Evolutionary conservation across 345 rosid genomes (phyloP).

Genomic region (Capsella bursapastoris): DNA sequence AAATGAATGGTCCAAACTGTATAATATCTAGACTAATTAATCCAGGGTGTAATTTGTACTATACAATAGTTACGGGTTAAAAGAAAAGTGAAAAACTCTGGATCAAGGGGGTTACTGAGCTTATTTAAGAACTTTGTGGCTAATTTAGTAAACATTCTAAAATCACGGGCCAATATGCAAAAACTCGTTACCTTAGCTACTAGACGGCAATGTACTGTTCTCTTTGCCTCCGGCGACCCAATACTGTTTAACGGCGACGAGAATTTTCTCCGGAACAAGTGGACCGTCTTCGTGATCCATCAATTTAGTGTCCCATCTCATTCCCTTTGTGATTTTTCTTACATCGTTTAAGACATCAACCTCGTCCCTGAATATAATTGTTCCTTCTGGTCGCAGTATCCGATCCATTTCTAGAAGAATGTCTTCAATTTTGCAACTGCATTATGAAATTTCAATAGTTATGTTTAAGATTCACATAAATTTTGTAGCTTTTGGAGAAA

Average conservation of each 20-base stretch:
- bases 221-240: conserved; percentile 54
- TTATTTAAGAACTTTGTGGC: not conserved
- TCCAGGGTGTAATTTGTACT: not conserved
- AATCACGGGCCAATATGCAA: not conserved
- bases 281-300: conserved; percentile 80
- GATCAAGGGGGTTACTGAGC: not conserved
- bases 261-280: conserved; percentile 59
- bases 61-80: not conserved
- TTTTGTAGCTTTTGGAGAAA: not conserved
- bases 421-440: conserved; percentile 61
- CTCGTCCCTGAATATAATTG: conserved; percentile 62
- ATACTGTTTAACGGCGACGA: conserved; percentile 62
- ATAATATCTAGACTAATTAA: not conserved
- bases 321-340: conserved; percentile 50
- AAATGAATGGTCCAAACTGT: conserved; percentile 1
- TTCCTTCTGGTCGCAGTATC: conserved; percentile 74
- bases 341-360: conserved; percentile 55
- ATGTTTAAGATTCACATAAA: not conserved
- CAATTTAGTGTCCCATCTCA: conserved; percentile 69
- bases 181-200: not conserved
- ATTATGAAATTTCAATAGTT: not conserved
- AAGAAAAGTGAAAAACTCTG: not conserved
- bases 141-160: not conserved
- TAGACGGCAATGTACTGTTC: not conserved
- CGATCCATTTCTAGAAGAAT: conserved; percentile 76